Evolutionary conservation across 768 basidiomycete species (phyloP).

Genomic region (Suillus subaureus): DNA sequence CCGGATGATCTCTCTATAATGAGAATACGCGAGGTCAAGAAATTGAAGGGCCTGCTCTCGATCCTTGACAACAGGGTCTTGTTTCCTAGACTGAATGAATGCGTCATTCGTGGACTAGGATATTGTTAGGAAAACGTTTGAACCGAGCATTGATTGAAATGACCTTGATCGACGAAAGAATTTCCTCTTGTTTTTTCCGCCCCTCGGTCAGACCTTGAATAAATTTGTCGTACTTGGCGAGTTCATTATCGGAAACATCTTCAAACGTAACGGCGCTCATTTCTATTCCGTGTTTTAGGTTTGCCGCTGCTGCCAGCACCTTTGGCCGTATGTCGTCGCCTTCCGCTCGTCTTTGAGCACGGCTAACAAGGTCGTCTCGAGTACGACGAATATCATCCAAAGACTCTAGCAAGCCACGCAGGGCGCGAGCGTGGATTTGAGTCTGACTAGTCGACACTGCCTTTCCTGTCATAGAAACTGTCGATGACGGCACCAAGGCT

Average conservation of each 20-base stretch:
- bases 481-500: constrained; percentile 67
- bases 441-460: constrained; percentile 48
- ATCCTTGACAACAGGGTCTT: constrained; percentile 75
- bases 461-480: constrained; percentile 36
- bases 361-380: constrained; percentile 62
- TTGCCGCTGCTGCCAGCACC: constrained; percentile 65
- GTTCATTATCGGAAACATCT: constrained; percentile 73
- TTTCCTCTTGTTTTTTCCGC: constrained; percentile 60
- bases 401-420: constrained; percentile 76
- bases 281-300: constrained; percentile 66
- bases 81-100: constrained; percentile 77
- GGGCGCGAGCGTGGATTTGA: constrained; percentile 62
- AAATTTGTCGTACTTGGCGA: constrained; percentile 81
- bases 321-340: constrained; percentile 74
- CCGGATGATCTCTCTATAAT: constrained; percentile 80
- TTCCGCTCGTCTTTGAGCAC: constrained; percentile 61
- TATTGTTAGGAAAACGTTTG: constrained; percentile 6
- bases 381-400: constrained; percentile 71
- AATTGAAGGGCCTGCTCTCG: constrained; percentile 82
- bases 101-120: constrained; percentile 63
- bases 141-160: constrained; percentile 17
- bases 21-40: constrained; percentile 83
- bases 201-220: constrained; percentile 58
- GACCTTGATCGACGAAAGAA: constrained; percentile 74
- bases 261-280: constrained; percentile 89